phyloP scores from a whole-genome alignment of 768 basidiomycete species.

The Xerocomellus chrysenteron region DNA sequence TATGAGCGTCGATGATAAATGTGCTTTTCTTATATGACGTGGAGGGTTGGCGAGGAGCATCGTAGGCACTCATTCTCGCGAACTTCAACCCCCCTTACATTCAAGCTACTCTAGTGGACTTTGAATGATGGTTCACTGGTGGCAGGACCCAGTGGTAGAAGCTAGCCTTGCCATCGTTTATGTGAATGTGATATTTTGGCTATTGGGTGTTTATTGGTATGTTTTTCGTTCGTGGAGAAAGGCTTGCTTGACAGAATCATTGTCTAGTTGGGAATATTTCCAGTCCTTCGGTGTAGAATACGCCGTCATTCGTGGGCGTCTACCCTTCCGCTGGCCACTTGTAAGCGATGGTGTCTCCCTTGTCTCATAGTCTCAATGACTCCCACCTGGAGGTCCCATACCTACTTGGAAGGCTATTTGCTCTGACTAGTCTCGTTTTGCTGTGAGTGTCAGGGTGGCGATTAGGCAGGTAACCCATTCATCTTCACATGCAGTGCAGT shows the following conservation, averaged over 20 bases:
- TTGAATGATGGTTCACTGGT: slow-evolving; percentile 16
- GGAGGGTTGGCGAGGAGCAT: too few species aligned
- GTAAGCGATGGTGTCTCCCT: slow-evolving; percentile 10
- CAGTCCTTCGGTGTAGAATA: slow-evolving; percentile 19
- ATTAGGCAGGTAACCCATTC: background rate
- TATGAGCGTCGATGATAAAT: background rate
- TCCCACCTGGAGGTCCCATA: slow-evolving; percentile 21
- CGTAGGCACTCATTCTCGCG: background rate
- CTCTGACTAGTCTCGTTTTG: slow-evolving; percentile 13
- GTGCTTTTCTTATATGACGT: too few species aligned
- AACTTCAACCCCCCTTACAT: background rate
- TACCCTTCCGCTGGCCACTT: slow-evolving; percentile 27
- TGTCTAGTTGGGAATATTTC: slow-evolving; percentile 26
- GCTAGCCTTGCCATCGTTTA: background rate
- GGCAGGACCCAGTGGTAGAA: slow-evolving; percentile 14
- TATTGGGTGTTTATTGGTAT: slow-evolving; percentile 22
- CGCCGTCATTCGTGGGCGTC: slow-evolving; percentile 16
- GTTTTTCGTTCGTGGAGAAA: background rate
- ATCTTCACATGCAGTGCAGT: slow-evolving; percentile 3
- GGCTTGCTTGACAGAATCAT: background rate
- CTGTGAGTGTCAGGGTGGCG: slow-evolving; percentile 2
- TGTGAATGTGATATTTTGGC: slow-evolving; percentile 6
- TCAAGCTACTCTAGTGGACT: background rate
- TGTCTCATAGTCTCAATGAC: background rate
- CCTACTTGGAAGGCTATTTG: slow-evolving; percentile 19